Evolutionary conservation across 768 basidiomycete genomes (phyloP), one percentile per base, ranked within the genome.

Genomic region (Hemileccinum impolitum): DNA sequence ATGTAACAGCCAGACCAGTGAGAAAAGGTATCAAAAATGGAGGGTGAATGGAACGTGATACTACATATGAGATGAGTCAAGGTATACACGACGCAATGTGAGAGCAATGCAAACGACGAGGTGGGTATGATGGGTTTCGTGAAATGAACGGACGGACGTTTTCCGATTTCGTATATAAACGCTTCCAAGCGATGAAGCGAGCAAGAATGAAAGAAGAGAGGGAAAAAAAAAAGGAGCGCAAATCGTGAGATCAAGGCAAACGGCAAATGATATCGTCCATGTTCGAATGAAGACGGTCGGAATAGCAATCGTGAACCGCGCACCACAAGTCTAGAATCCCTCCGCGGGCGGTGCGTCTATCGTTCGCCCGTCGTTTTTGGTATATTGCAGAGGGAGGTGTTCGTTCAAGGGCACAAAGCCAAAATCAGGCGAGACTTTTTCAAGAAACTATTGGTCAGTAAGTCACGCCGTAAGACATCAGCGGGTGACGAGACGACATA

Each of bases 331-430:
- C 67, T 66, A 66, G 45, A 41, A 61, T 53, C 65, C 54, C 59
- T 55, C 59, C 56, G 49, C 61, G 48, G 52, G 41, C 39, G 48
- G 56, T 35, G 51, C 57, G 48, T 63, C 64, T 70, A 82, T 61
- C 77, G 75, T 59, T 78, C 81, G 55, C 75, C 75, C 38, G 75
- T 61, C 51, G 75, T 67, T 60, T 53, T 85, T 84, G 71, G 71
- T 76, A 74, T 83, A 84, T 58, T 80, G 76, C 58, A 76, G 74
- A 45, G 81, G 77, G 48, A 87, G 68, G 62, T 88, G 84, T 65
- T 87, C 87, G 68, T 82, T 87, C 85, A 89, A 85, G 61, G 78
- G 75, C 62, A 89, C 86, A 72, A 81, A 90, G 52, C 85, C 88
- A 74, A 87, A 89, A 76, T 89, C 87, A 70, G 87, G 87, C 62